Evolutionary conservation across 768 basidiomycete genomes (phyloP).

Genomic region (Mycena leptocephala): DNA sequence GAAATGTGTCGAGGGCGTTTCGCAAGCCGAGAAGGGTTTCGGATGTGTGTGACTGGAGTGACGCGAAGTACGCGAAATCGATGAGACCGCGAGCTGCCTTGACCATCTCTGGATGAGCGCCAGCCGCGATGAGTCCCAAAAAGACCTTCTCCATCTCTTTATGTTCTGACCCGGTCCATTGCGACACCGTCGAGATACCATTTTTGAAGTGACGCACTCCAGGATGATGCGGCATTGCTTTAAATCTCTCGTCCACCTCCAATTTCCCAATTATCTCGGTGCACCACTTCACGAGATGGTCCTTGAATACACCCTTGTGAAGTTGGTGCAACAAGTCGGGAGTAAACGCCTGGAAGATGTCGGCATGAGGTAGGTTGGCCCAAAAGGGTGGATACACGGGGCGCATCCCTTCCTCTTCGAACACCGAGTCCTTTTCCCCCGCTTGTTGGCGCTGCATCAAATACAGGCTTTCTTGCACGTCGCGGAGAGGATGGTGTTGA

Average conservation of each 20-base stretch:
- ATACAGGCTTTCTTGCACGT: constrained; percentile 15
- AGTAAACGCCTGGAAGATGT: constrained; percentile 58
- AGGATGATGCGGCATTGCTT: constrained; percentile 45
- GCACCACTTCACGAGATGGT: too few relatives aligned
- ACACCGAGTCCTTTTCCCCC: constrained; percentile 26
- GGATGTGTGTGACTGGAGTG: too few relatives aligned
- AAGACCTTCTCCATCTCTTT: constrained; percentile 49
- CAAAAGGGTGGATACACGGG: too few relatives aligned
- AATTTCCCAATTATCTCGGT: constrained; percentile 53
- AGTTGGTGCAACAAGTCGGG: constrained; percentile 66
- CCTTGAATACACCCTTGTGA: too few relatives aligned
- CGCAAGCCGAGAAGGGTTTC: constrained; percentile 40
- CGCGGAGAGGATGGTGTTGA: background rate
- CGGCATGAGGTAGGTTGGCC: too few relatives aligned
- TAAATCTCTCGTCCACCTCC: constrained; percentile 54
- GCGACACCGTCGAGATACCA: constrained; percentile 50
- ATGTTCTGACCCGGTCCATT: constrained; percentile 48
- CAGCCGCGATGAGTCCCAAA: constrained; percentile 43
- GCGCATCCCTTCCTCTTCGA: constrained; percentile 42
- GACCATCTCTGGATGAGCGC: constrained; percentile 30
- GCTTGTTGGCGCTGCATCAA: constrained; percentile 38
- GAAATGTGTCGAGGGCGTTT: constrained; percentile 40
- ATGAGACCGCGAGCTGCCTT: constrained; percentile 38
- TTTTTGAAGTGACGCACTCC: too few relatives aligned
- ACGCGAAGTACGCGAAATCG: too few relatives aligned